Evolutionary conservation across 2,329 filamentous ascomycete genomes (phyloP).

Genomic region (Orbilia javanica): DNA sequence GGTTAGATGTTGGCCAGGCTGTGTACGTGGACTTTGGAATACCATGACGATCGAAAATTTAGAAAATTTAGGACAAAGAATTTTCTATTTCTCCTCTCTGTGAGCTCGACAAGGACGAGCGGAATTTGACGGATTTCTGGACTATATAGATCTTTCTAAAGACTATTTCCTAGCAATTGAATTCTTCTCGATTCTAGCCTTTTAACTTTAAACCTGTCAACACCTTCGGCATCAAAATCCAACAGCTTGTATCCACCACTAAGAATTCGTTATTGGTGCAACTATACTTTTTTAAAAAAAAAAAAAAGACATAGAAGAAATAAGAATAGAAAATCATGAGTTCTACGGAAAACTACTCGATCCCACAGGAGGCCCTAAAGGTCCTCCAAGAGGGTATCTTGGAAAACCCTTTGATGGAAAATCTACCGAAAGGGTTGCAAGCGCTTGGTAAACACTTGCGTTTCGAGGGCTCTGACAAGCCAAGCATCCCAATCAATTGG

Average conservation of each 20-base stretch:
- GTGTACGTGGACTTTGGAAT: background rate
- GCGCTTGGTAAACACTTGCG: conserved; percentile 64
- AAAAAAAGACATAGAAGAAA: too few relatives aligned
- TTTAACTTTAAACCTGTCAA: background rate
- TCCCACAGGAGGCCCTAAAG: conserved; percentile 62
- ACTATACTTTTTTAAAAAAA: background rate
- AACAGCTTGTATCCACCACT: background rate
- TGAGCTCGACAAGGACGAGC: background rate
- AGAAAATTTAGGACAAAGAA: too few relatives aligned
- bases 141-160: background rate
- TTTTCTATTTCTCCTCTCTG: too few relatives aligned
- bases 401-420: conserved; percentile 66
- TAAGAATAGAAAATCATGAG: too few relatives aligned
- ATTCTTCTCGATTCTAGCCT: background rate
- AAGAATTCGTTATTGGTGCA: background rate
- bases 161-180: background rate
- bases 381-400: conserved; percentile 66
- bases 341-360: conserved; percentile 59
- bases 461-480: conserved; percentile 67
- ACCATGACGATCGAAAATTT: background rate
- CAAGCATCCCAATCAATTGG: conserved; percentile 71
- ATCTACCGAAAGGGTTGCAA: conserved; percentile 64
- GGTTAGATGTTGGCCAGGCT: background rate
- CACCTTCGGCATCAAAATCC: background rate
- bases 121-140: background rate